Evolutionary conservation across 2,329 filamentous ascomycete species (phyloP).

Genomic region (Phialocephala sp.): DNA sequence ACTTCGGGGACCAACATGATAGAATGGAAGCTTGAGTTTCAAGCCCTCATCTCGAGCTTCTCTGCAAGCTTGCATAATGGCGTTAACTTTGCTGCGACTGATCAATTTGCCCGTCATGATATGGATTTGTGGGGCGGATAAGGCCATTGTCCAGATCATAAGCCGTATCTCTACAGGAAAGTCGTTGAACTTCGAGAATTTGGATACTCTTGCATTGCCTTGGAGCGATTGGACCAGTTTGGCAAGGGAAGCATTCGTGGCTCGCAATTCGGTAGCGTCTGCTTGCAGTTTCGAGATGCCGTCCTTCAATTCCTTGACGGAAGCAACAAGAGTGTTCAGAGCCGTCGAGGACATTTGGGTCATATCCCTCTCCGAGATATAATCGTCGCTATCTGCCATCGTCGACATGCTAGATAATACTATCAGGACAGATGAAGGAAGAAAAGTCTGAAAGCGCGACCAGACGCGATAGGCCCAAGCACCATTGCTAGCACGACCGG

Average conservation of each 20-base stretch:
- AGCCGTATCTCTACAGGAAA: neutral
- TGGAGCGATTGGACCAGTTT: neutral
- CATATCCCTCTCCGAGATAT: neutral
- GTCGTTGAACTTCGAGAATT: neutral
- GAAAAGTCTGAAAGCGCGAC: neutral
- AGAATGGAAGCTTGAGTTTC: neutral
- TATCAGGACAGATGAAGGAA: neutral
- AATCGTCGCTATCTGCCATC: neutral
- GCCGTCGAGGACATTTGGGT: neutral
- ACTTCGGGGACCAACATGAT: neutral
- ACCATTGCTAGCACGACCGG: neutral
- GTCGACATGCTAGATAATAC: neutral
- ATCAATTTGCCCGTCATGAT: neutral
- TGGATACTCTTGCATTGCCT: neutral
- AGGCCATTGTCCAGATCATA: neutral
- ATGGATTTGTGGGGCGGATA: neutral
- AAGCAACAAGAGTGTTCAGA: neutral
- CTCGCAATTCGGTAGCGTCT: neutral
- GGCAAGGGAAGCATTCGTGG: neutral
- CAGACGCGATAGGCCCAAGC: neutral
- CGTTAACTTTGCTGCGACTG: neutral
- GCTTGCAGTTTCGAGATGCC: neutral
- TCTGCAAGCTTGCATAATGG: conserved; percentile 3
- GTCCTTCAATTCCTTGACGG: neutral
- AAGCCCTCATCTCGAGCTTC: neutral